Evolutionary conservation across 306 rosid species (phyloP).

Genomic region (Lathyrus aphaca): DNA sequence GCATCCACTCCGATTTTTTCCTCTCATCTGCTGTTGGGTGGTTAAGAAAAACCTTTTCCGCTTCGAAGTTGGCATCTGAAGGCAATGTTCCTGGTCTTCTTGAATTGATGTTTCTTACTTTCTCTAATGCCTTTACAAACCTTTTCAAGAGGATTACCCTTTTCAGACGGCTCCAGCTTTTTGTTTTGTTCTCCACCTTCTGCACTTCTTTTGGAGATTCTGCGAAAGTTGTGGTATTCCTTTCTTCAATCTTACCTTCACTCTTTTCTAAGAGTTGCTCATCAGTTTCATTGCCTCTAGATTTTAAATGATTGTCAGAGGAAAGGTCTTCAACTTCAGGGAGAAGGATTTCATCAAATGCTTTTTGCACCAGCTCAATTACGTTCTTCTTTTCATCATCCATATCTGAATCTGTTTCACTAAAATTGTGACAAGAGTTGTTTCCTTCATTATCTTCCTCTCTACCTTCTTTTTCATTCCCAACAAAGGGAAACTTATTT

Average conservation of each 20-base stretch:
- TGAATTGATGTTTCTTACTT: conserved; percentile 56
- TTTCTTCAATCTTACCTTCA: conserved; percentile 41
- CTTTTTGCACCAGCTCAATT: conserved; percentile 75
- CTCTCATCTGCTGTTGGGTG: conserved; percentile 55
- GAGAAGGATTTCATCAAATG: conserved; percentile 84
- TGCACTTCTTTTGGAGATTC: conserved; percentile 42
- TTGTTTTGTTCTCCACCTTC: conserved; percentile 49
- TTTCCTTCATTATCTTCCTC: conserved; percentile 41
- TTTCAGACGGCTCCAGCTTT: conserved; percentile 82
- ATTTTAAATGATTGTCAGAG: conserved; percentile 36
- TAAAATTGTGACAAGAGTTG: conserved; percentile 30
- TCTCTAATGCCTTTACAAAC: conserved; percentile 92
- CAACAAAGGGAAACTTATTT: conserved; percentile 42
- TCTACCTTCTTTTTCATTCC: conserved; percentile 42
- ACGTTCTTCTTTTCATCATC: conserved; percentile 43
- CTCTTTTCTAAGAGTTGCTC: conserved; percentile 38
- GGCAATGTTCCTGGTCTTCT: conserved; percentile 48
- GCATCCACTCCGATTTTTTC: conserved; percentile 81
- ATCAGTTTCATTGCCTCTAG: conserved; percentile 41
- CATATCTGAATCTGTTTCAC: conserved; percentile 39
- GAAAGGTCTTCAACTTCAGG: conserved; percentile 60
- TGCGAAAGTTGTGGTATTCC: conserved; percentile 22
- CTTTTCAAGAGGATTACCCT: conserved; percentile 69
- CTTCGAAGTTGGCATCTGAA: conserved; percentile 50
- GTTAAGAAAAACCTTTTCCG: conserved; percentile 62